A percentile compares a stretch with the other conserved stretches of the same genome.
Evolutionary conservation across 2,329 filamentous ascomycete genomes (phyloP).

Genomic region (Gyromitra esculenta): DNA sequence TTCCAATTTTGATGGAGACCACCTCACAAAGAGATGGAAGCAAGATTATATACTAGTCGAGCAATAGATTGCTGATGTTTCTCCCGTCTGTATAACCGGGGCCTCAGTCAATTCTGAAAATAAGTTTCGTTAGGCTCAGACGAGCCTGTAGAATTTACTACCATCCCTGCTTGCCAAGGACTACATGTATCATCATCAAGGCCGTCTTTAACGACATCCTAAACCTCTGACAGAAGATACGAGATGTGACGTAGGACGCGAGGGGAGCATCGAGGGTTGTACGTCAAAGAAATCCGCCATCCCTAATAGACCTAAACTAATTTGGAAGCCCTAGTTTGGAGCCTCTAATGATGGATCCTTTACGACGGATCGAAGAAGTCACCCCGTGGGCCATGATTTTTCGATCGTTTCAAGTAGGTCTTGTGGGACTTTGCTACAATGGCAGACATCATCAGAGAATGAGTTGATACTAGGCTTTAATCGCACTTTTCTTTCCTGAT

Average conservation of each 20-base stretch:
- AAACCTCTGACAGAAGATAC: slow-evolving; percentile 63
- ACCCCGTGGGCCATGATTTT: no score
- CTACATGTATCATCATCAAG: slow-evolving; percentile 64
- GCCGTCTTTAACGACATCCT: slow-evolving; percentile 66
- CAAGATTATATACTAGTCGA: slow-evolving; percentile 4
- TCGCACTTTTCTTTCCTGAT: not conserved
- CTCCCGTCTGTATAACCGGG: not conserved
- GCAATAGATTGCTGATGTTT: no score
- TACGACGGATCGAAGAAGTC: no score
- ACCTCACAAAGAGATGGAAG: slow-evolving; percentile 36
- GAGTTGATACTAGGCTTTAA: not conserved
- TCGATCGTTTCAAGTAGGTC: not conserved
- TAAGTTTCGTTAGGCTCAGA: slow-evolving; percentile 61
- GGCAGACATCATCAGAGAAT: not conserved
- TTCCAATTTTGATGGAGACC: slow-evolving; percentile 6
- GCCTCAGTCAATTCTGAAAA: slow-evolving; percentile 45
- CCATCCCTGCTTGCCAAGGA: slow-evolving; percentile 63
- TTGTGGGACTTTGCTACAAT: not conserved
- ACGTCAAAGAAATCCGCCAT: not conserved
- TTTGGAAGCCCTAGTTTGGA: not conserved
- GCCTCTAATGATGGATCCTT: not conserved
- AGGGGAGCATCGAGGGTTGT: slow-evolving; percentile 38
- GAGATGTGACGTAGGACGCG: slow-evolving; percentile 60
- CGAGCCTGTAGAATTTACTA: not conserved
- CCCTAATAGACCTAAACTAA: not conserved